Evolutionary conservation across 108 stramenopile species (phyloP).

Genomic region (Cyclotella cryptica): DNA sequence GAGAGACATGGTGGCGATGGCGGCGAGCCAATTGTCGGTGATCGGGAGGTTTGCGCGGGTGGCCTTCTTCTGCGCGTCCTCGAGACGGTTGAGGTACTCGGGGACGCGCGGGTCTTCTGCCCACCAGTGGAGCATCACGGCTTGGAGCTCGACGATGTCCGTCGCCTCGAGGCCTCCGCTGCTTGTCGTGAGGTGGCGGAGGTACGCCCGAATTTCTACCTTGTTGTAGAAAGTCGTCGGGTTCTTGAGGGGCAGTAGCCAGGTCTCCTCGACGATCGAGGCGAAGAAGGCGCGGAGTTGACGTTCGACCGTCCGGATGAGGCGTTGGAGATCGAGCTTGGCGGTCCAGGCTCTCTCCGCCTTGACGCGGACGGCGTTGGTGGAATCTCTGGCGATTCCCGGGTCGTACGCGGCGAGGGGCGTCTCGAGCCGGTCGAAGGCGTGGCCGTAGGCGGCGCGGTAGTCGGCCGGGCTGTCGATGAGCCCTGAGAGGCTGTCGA

Average conservation of each 20-base stretch:
- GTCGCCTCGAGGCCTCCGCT: not conserved
- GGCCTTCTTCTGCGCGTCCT: slow-evolving; percentile 13
- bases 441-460: not conserved
- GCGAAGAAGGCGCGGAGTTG: not conserved
- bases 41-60: slow-evolving; percentile 19
- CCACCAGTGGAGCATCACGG: not conserved
- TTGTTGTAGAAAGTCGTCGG: not conserved
- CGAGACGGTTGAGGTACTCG: slow-evolving; percentile 25
- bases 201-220: not conserved
- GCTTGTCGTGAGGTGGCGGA: not conserved
- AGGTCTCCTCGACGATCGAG: not conserved
- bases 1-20: slow-evolving; percentile 17
- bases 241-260: not conserved
- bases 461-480: not conserved
- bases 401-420: slow-evolving; percentile 1
- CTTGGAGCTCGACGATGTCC: not conserved
- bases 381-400: not conserved
- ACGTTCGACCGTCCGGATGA: not conserved
- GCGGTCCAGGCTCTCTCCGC: not conserved
- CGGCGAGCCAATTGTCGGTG: slow-evolving; percentile 4
- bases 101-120: not conserved
- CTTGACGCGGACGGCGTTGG: slow-evolving; percentile 1
- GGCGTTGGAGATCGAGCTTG: not conserved
- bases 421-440: not conserved
- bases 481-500: not conserved